Evolutionary conservation across 2,329 filamentous ascomycete genomes (phyloP).

Genomic region (Aspergillus fischeri): DNA sequence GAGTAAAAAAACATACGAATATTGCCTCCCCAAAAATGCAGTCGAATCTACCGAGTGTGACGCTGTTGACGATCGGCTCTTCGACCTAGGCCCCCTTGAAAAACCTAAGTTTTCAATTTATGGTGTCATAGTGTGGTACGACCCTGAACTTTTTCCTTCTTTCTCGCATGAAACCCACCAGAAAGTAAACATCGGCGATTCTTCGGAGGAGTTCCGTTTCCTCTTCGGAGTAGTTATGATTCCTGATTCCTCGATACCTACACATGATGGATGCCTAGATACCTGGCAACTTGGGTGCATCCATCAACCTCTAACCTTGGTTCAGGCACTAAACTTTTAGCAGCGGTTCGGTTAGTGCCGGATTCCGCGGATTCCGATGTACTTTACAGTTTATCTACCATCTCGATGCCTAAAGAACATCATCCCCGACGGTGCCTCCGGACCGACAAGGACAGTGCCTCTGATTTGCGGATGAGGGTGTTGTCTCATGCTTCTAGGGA

Average conservation of each 20-base stretch:
- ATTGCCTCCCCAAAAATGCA: neutral
- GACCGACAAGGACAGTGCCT: too few species aligned
- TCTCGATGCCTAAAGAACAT: too few species aligned
- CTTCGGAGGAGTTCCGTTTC: neutral
- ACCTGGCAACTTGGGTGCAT: neutral
- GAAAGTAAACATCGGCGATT: neutral
- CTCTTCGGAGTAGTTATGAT: neutral
- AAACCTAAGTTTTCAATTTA: constrained; percentile 3
- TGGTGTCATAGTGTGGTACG: too few species aligned
- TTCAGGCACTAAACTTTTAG: neutral
- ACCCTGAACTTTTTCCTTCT: too few species aligned
- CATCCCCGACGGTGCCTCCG: too few species aligned
- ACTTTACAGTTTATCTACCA: too few species aligned
- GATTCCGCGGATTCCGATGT: neutral
- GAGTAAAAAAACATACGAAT: neutral
- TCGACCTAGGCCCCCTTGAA: neutral
- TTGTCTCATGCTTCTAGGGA: too few species aligned
- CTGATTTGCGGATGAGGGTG: too few species aligned
- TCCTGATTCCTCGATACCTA: too few species aligned
- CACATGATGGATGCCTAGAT: too few species aligned
- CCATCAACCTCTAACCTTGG: constrained; percentile 8
- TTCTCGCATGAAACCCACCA: neutral
- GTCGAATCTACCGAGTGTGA: neutral
- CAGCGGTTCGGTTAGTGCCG: neutral
- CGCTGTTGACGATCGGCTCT: neutral